Evolutionary conservation across 1,284 basidiomycete genomes (phyloP).

Genomic region (Neotropicomus parvogracilis): DNA sequence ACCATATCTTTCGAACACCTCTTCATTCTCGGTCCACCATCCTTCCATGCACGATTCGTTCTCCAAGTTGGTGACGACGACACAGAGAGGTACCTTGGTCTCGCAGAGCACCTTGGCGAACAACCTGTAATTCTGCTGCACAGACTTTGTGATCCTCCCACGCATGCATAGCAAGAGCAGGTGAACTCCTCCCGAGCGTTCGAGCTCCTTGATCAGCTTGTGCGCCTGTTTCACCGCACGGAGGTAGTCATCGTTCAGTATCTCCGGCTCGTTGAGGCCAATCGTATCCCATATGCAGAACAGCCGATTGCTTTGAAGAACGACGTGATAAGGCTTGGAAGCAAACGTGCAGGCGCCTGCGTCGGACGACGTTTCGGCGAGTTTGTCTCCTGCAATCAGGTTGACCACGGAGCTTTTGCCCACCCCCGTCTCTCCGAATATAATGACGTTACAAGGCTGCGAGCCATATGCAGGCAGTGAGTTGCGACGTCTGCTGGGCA

Average conservation of each 20-base stretch:
- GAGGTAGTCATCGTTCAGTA: conserved; percentile 21
- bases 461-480: conserved; percentile 19
- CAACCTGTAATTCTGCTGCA: conserved; percentile 29
- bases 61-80: conserved; percentile 38
- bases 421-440: conserved; percentile 28
- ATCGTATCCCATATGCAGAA: conserved; percentile 35
- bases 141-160: conserved; percentile 33
- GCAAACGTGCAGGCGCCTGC: conserved; percentile 26
- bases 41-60: conserved; percentile 37
- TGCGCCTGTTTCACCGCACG: conserved; percentile 33
- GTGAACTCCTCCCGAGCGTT: conserved; percentile 30
- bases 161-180: conserved; percentile 39
- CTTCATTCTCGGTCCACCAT: conserved; percentile 26
- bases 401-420: conserved; percentile 32
- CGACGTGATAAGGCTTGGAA: conserved; percentile 17
- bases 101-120: conserved; percentile 29
- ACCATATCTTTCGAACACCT: conserved; percentile 17
- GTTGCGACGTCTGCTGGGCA: background rate
- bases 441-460: conserved; percentile 21
- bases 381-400: conserved; percentile 21
- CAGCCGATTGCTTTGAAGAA: conserved; percentile 9
- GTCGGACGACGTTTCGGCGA: conserved; percentile 26
- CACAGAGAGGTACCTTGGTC: conserved; percentile 31
- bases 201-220: conserved; percentile 31
- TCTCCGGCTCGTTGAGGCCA: conserved; percentile 37